A percentile compares a stretch with the other conserved stretches of the same genome.
These are phyloP conservation scores for Medicago ruthenica DNA, from an alignment of 306 rosid species.

Conservation along the genomic window DNA sequence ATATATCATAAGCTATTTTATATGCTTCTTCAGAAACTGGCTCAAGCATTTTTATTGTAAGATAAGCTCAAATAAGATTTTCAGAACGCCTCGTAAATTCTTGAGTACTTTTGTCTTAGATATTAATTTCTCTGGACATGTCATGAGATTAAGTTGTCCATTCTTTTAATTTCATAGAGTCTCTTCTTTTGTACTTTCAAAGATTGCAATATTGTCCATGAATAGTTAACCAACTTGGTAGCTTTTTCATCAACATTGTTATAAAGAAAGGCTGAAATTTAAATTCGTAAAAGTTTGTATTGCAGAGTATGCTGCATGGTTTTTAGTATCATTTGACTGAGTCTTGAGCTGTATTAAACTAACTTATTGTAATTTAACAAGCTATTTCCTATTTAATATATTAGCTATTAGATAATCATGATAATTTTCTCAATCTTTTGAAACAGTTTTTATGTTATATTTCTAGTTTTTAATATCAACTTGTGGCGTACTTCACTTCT, in stretches of 20 bases:
- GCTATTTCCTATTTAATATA: slow-evolving; percentile 19
- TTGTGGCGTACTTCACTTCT: slow-evolving; percentile 14
- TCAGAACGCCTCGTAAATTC: too few species aligned
- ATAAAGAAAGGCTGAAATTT: neutral
- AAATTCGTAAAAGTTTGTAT: neutral
- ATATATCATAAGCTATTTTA: too few species aligned
- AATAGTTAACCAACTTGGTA: neutral
- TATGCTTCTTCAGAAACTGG: too few species aligned
- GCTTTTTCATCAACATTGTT: slow-evolving; percentile 18
- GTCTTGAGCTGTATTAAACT: neutral
- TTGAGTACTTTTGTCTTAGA: too few species aligned
- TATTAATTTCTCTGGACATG: too few species aligned
- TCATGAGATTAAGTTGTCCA: too few species aligned
- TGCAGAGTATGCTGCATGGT: neutral
- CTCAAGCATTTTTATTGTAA: too few species aligned
- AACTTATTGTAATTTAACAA: slow-evolving; percentile 8
- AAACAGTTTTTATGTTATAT: slow-evolving; percentile 3
- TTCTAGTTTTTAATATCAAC: slow-evolving; percentile 16
- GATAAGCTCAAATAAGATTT: too few species aligned
- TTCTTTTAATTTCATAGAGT: too few species aligned
- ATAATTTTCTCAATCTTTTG: slow-evolving; percentile 10
- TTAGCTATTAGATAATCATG: slow-evolving; percentile 7
- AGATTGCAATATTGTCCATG: neutral
- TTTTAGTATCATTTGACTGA: slow-evolving; percentile 4
- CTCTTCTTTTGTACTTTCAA: neutral